These are phyloP conservation scores for Oryza meridionalis DNA, from an alignment of 176 grass and related monocot genomes.

Conservation along the genomic window DNA sequence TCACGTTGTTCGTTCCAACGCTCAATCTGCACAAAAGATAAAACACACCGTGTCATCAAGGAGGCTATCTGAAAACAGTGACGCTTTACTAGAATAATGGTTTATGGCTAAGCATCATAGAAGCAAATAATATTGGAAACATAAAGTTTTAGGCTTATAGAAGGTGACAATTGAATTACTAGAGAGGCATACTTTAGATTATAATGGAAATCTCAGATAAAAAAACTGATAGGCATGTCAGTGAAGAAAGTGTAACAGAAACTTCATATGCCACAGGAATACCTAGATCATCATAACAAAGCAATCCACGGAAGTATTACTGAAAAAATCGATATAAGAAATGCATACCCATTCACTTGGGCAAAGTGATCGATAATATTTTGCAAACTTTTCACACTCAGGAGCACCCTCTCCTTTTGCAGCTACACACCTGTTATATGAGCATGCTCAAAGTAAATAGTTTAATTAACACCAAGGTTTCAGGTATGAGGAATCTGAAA, in stretches of 20 bases:
- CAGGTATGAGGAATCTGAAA: not conserved
- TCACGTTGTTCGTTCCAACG: constrained; percentile 76
- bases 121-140: not conserved
- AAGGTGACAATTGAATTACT: not conserved
- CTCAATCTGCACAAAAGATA: constrained; percentile 54
- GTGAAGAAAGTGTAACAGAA: not conserved
- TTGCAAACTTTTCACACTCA: constrained; percentile 83
- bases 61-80: not conserved
- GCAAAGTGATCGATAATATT: constrained; percentile 83
- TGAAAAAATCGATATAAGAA: not conserved
- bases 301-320: not conserved
- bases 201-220: not conserved
- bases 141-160: not conserved
- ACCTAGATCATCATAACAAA: not conserved
- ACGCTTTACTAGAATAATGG: not conserved
- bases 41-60: not conserved
- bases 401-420: constrained; percentile 79
- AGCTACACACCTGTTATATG: constrained; percentile 64
- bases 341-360: constrained; percentile 83
- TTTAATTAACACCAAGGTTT: not conserved
- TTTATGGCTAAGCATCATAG: not conserved
- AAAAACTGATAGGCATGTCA: not conserved
- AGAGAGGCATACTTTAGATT: not conserved
- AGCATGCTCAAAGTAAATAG: not conserved
- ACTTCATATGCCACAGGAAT: constrained; percentile 15